phyloP scores from a whole-genome alignment of 805 yeast genomes.

The Wickerhamiella azyma region DNA sequence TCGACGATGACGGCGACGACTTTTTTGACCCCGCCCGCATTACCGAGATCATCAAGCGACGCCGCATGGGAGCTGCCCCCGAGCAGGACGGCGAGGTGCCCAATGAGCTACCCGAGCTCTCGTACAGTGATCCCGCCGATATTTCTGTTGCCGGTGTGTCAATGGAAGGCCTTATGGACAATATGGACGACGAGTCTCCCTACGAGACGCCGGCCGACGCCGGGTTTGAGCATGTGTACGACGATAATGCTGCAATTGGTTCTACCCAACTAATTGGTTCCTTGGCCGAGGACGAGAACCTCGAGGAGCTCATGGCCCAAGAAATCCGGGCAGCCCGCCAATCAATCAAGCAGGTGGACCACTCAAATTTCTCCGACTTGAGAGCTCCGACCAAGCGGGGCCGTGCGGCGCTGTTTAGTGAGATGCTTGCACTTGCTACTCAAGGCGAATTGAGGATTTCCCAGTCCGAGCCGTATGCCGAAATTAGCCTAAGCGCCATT shows the following conservation, averaged over 20 bases:
- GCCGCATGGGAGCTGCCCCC: not conserved
- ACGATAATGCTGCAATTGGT: not conserved
- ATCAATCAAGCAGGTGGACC: not conserved
- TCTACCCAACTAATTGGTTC: not conserved
- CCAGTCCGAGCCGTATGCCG: constrained; percentile 1
- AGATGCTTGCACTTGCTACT: constrained; percentile 2
- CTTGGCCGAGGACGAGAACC: constrained; percentile 2
- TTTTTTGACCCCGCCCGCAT: constrained; percentile 6
- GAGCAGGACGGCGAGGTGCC: not conserved
- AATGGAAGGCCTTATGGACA: constrained; percentile 5
- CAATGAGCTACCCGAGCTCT: constrained; percentile 4
- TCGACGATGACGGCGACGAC: not conserved
- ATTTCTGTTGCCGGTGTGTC: constrained; percentile 4
- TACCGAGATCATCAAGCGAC: constrained; percentile 4
- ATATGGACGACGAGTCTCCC: not conserved
- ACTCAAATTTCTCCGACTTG: not conserved
- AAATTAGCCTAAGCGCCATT: not conserved
- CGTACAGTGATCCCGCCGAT: constrained; percentile 1
- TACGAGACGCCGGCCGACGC: not conserved
- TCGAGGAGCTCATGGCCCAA: constrained; percentile 8
- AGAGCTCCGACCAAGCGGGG: not conserved
- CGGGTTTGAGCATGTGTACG: not conserved
- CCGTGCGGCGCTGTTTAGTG: constrained; percentile 4
- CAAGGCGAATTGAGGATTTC: not conserved
- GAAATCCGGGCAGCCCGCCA: constrained; percentile 5